Percentiles rank a stretch among this genome's conserved stretches.
These are phyloP conservation scores for Ramalina intermedia DNA, from an alignment of 495 filamentous ascomycete genomes.

Conservation along the genomic window DNA sequence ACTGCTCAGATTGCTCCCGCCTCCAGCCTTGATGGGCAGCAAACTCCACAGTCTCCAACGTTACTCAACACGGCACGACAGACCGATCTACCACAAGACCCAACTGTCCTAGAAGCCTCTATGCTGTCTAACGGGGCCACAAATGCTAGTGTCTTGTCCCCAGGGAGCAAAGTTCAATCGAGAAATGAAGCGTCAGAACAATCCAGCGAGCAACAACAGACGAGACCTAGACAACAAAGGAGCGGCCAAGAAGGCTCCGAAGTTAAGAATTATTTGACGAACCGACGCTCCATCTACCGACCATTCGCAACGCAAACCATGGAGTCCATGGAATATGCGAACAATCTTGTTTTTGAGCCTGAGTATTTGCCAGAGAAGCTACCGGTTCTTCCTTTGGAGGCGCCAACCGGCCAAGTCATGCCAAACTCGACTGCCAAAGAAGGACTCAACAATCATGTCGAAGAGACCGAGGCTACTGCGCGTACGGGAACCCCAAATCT, in stretches of 20 bases:
- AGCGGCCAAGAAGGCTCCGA: slow-evolving; percentile 24
- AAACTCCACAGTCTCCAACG: no score
- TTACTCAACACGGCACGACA: no score
- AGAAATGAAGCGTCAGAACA: no score
- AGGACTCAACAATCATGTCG: not conserved
- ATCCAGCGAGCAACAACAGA: no score
- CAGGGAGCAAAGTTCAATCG: no score
- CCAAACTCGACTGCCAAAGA: not conserved
- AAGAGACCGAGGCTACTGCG: not conserved
- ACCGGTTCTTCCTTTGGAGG: not conserved
- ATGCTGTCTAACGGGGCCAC: no score
- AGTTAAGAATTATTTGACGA: slow-evolving; percentile 11
- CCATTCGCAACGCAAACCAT: slow-evolving; percentile 15
- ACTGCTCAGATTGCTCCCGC: no score
- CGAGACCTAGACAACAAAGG: no score
- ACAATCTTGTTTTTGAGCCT: not conserved
- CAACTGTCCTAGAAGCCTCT: no score
- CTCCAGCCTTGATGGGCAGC: no score
- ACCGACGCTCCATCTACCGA: slow-evolving; percentile 11
- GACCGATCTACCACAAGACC: no score
- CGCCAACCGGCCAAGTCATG: slow-evolving; percentile 5
- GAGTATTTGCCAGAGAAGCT: not conserved
- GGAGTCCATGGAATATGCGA: slow-evolving; percentile 7
- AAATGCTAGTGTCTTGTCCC: no score
- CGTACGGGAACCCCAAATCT: not conserved